Base-by-base conservation (phyloP, 116 monocot genomes). In the Iris pallida region DNA sequence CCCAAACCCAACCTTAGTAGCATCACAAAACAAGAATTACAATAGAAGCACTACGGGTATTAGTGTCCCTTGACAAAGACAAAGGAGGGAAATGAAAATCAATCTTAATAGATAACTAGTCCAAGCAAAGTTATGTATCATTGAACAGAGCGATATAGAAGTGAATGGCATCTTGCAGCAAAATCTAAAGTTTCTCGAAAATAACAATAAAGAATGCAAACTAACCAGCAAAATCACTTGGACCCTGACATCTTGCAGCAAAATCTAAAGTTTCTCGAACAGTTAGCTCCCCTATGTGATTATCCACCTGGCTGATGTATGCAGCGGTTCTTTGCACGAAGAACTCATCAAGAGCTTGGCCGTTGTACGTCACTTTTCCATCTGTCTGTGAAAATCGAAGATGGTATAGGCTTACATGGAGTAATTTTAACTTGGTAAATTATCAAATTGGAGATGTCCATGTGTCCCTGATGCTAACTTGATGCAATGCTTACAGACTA, bases 221-320 rank as follows among this genome's bases (percentile, higher is more conserved):
- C 4, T 17, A 9, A 83, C 80, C 80, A 76, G 69, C 72, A 61
- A 69, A 73, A 10, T 76, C 47, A 53, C 80, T 70, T 43, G 80
- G 70, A 48, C 80, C 80, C 66, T 80, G 84, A 59, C 84, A 85
- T 77, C 76, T 68, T 64, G 80, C 84, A 20, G 80, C 80, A 63
- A 85, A 85, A 77, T 85, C 77, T 43, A 85, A 65, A 15, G 80
- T 85, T 70, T 85, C 84, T 41, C 80, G 19, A 9, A 85, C 84
- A 15, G 84, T 80, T 49, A 85, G 53, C 63, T 85, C 84, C 13
- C 76, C 86, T 17, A 82, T 68, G 71, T 83, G 86, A 64, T 82
- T 76, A 20, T 86, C 86, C 18, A 76, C 79, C 61, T 86, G 86
- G 48, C 86, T 83, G 17, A 86, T 77, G 59, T 86, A 86, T 19